These are phyloP conservation scores for Entomophthora muscae DNA, from an alignment of 371 early-diverging fungal species.

Conservation along the genomic window DNA sequence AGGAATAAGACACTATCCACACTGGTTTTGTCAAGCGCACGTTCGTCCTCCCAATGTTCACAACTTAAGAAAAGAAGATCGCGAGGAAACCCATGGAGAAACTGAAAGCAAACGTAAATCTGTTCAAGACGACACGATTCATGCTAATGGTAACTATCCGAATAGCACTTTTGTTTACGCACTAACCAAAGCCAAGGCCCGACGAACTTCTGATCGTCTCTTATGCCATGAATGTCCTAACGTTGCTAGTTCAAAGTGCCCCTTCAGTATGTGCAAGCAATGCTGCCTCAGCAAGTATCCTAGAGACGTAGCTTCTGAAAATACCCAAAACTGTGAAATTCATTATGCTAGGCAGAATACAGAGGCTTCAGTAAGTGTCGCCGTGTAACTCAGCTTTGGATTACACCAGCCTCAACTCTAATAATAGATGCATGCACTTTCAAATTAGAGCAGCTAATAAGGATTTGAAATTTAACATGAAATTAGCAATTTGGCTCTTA, in stretches of 20 bases:
- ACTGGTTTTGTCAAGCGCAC: constrained; percentile 58
- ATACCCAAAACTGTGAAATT: background rate
- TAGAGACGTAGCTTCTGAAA: background rate
- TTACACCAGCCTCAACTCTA: too few relatives aligned
- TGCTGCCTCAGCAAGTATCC: background rate
- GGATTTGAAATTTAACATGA: too few relatives aligned
- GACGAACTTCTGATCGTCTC: background rate
- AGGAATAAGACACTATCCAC: constrained; percentile 45
- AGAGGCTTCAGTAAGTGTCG: too few relatives aligned
- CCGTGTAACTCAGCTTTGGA: too few relatives aligned
- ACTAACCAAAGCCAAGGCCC: background rate
- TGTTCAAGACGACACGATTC: background rate
- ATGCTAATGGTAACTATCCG: background rate
- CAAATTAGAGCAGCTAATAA: too few relatives aligned
- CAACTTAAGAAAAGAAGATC: background rate
- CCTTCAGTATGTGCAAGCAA: background rate
- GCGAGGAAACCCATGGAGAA: background rate
- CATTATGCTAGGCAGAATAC: too few relatives aligned
- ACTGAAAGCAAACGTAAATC: background rate
- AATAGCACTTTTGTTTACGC: background rate
- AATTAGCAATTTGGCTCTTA: too few relatives aligned
- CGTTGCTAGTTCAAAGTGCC: constrained; percentile 1
- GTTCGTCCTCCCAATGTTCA: constrained; percentile 29
- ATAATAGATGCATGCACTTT: too few relatives aligned
- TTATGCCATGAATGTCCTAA: constrained; percentile 1